Evolutionary conservation across 73 alveolate species (phyloP).

Genomic region (Paramecium biaurelia): DNA sequence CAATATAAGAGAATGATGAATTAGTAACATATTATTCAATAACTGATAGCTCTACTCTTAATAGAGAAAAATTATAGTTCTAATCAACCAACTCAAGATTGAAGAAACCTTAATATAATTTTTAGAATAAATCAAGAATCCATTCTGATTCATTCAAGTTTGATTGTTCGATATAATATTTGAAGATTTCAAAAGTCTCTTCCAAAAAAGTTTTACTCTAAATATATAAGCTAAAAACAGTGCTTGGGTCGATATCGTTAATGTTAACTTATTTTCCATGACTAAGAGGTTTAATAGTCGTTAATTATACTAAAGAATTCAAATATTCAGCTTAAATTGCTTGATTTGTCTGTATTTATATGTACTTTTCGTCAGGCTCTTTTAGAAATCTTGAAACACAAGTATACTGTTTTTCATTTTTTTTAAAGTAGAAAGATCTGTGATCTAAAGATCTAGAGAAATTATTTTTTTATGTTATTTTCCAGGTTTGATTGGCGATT

Average conservation of each 20-base stretch:
- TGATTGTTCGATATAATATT: neutral
- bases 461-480: slow-evolving; percentile 45
- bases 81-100: neutral
- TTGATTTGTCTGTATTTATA: neutral
- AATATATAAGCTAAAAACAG: slow-evolving; percentile 6
- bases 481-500: slow-evolving; percentile 52
- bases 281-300: slow-evolving; percentile 30
- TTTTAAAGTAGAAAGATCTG: slow-evolving; percentile 63
- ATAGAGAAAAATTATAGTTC: neutral
- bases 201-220: neutral
- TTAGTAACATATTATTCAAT: neutral
- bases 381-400: slow-evolving; percentile 22
- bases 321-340: neutral
- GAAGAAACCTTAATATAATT: neutral
- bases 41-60: neutral
- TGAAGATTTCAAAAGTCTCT: slow-evolving; percentile 31
- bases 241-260: neutral
- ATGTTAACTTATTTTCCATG: neutral
- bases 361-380: slow-evolving; percentile 27
- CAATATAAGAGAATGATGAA: slow-evolving; percentile 6
- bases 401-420: slow-evolving; percentile 50
- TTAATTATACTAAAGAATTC: slow-evolving; percentile 9
- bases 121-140: neutral
- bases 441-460: slow-evolving; percentile 61
- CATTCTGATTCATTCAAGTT: neutral